A percentile compares a stretch with the other conserved stretches of the same genome.
phyloP scores from a whole-genome alignment of 192 early-diverging fungal genomes.

The Diversispora eburnea region DNA sequence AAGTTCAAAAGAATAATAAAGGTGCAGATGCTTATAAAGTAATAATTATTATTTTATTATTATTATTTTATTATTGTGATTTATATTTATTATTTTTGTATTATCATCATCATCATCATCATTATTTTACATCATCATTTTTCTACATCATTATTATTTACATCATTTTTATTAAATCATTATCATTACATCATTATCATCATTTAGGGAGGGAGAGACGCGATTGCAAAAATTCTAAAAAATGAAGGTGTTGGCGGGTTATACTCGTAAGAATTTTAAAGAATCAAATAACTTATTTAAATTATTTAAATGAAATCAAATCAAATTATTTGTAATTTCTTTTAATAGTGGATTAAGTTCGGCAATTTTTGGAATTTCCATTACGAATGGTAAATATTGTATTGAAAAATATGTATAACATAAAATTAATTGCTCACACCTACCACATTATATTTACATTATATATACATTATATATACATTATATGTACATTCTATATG shows the following conservation, averaged over 20 bases:
- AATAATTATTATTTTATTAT: constrained; percentile 6
- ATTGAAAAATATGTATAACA: neutral
- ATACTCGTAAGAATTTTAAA: constrained; percentile 73
- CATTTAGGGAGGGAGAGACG: constrained; percentile 59
- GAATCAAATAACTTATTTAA: neutral
- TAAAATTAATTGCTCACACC: neutral
- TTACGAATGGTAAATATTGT: constrained; percentile 73
- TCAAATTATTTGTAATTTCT: neutral
- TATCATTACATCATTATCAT: too few species aligned
- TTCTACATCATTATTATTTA: too few species aligned
- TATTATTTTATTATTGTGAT: neutral
- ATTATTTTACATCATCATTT: neutral
- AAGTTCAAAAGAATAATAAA: constrained; percentile 67
- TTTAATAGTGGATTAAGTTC: constrained; percentile 79
- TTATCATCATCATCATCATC: neutral
- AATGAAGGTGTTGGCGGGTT: constrained; percentile 86
- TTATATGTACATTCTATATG: neutral
- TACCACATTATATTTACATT: too few species aligned
- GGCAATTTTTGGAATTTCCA: constrained; percentile 92
- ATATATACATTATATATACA: constrained; percentile 2
- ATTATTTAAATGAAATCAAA: neutral
- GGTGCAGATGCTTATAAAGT: constrained; percentile 63
- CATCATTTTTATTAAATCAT: too few species aligned
- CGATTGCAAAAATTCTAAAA: constrained; percentile 82
- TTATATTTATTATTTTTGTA: neutral